Evolutionary conservation across 148 eudicot species (phyloP), one percentile per base, ranked within the genome.

Genomic region (Tetragonia tetragonoides): DNA sequence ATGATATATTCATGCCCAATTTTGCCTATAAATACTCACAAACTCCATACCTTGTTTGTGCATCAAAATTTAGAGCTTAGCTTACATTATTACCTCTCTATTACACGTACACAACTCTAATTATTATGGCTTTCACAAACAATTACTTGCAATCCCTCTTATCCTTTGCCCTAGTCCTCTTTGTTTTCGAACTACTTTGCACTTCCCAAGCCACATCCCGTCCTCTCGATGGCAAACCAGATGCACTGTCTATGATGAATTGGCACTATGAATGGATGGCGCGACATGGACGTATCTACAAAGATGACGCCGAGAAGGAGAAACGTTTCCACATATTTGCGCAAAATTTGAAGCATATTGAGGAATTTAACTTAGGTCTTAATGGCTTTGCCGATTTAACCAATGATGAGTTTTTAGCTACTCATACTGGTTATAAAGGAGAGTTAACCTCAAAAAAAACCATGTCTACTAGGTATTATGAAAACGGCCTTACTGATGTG

Each of bases 231-330:
- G 39, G 53, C 20, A 73, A 81, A 38, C 61, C 23, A 3, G 47
- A 68, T 49, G 76, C 70, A 74, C 75, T 83, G 3, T 15, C 18
- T 0, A 40, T 40, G 37, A 68, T 51, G n/a, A 76, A 68, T 37
- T 84, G 61, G 63, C 90, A 89, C 77, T 83, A 86, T 80, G 81
- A 73, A 34, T 87, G 90, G 90, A 83, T 86, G 85, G 75, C 80
- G 49, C 75, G 7, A 21, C 78, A 87, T 61, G 91, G 89, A 56
- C 85, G 88, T 0, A 78, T 80, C 15, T 90, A 88, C 51, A 77
- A 80, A 38, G 80, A 86, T 41, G 74, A 38, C 0, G 40, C 34
- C 5, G 89, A 90, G 82, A 83, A 85, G 81, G 82, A 24, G 4
- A 80, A 4, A 7, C 79, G 89, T 21, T 85, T 66, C 38, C 68